phyloP scores from a whole-genome alignment of 2,329 filamentous ascomycete species.

The Cladorrhinum sp. region DNA sequence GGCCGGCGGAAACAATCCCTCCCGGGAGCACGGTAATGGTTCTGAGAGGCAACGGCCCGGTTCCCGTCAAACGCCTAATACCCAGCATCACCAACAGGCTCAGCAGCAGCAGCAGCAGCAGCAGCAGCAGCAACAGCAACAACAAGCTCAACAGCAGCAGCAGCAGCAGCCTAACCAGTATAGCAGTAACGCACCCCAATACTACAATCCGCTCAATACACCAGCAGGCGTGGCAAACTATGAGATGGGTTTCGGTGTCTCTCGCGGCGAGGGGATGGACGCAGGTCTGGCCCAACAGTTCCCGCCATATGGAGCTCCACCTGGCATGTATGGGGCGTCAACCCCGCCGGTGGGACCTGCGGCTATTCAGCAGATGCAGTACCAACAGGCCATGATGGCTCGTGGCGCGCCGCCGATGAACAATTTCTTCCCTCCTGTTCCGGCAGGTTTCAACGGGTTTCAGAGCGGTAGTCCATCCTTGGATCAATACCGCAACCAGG shows the following conservation, averaged over 20 bases:
- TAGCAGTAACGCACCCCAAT: slow-evolving; percentile 40
- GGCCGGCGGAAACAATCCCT: slow-evolving; percentile 38
- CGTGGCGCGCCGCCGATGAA: slow-evolving; percentile 53
- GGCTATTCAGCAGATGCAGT: slow-evolving; percentile 55
- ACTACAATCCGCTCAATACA: slow-evolving; percentile 50
- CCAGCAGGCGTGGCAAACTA: slow-evolving; percentile 42
- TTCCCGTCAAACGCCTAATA: slow-evolving; percentile 52
- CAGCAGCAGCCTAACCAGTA: slow-evolving; percentile 22
- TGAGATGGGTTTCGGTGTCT: slow-evolving; percentile 51
- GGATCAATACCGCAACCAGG: slow-evolving; percentile 56
- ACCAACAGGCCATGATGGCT: slow-evolving; percentile 57
- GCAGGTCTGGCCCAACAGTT: slow-evolving; percentile 47
- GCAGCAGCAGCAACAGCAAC: slow-evolving; percentile 29
- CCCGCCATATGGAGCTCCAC: slow-evolving; percentile 49
- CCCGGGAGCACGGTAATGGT: slow-evolving; percentile 44
- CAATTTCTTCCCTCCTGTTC: slow-evolving; percentile 57
- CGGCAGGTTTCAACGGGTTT: slow-evolving; percentile 54
- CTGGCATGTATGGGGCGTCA: slow-evolving; percentile 49
- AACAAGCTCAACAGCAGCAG: slow-evolving; percentile 25
- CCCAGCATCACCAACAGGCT: slow-evolving; percentile 39
- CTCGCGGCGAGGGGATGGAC: slow-evolving; percentile 54
- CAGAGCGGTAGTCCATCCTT: slow-evolving; percentile 46
- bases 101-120: slow-evolving; percentile 35
- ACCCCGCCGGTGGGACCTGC: slow-evolving; percentile 47
- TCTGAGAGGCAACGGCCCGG: slow-evolving; percentile 52